Evolutionary conservation across 371 early-diverging fungal species (phyloP).

Genomic region (Lichtheimia ramosa): DNA sequence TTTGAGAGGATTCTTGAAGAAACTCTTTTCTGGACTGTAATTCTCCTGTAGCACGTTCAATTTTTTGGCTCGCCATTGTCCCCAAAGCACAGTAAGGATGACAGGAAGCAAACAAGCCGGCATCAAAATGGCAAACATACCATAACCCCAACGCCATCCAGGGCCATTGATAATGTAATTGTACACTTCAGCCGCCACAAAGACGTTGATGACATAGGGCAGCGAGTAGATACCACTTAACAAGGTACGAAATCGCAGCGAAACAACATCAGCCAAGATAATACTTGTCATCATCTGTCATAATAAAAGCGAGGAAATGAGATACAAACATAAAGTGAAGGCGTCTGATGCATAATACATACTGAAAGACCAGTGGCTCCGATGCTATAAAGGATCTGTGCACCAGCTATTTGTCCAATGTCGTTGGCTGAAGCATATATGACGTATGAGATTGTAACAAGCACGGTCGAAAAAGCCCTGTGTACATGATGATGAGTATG

Average conservation of each 20-base stretch:
- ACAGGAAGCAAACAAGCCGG: constrained; percentile 19
- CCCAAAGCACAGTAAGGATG: constrained; percentile 13
- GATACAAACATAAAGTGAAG: background rate
- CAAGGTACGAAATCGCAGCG: constrained; percentile 13
- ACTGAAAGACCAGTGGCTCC: constrained; percentile 20
- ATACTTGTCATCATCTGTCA: constrained; percentile 4
- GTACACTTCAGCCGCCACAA: constrained; percentile 8
- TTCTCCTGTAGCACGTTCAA: constrained; percentile 1
- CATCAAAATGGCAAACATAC: constrained; percentile 21
- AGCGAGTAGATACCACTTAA: constrained; percentile 7
- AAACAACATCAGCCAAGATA: constrained; percentile 6
- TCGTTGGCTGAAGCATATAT: constrained; percentile 14
- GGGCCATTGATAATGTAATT: constrained; percentile 7
- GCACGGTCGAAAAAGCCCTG: constrained; percentile 9
- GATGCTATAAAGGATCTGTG: constrained; percentile 13
- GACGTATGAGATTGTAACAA: constrained; percentile 14
- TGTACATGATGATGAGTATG: background rate
- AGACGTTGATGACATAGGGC: constrained; percentile 14
- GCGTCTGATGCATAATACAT: background rate
- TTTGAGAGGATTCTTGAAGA: constrained; percentile 15
- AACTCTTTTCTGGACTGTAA: constrained; percentile 8
- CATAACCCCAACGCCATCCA: constrained; percentile 21
- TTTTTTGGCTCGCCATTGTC: constrained; percentile 18
- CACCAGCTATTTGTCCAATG: constrained; percentile 14
- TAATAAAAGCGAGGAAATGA: no score